Evolutionary conservation across 768 basidiomycete species (phyloP).

Genomic region (Lactifluus echinatus): DNA sequence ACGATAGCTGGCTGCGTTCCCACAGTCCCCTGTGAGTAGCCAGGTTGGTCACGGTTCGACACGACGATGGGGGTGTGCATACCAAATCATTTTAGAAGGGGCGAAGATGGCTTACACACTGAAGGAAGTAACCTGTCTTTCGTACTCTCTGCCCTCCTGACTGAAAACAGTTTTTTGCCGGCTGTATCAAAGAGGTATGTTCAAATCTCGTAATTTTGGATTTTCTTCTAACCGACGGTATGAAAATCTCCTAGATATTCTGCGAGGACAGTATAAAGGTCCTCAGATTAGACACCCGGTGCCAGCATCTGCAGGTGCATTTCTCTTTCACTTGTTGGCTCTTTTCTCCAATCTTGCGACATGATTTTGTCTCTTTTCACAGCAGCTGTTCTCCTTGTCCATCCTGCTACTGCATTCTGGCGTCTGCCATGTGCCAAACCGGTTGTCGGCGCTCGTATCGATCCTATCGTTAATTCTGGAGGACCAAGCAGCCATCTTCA

Average conservation of each 20-base stretch:
- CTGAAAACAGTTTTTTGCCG: background rate
- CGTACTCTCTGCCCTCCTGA: slow-evolving; percentile 2
- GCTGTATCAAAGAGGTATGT: slow-evolving; percentile 1
- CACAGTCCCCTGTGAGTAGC: background rate
- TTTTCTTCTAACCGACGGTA: slow-evolving; percentile 1
- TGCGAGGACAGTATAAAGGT: slow-evolving; percentile 7
- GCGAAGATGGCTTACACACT: slow-evolving; percentile 5
- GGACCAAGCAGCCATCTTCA: slow-evolving; percentile 9
- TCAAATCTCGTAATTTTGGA: background rate
- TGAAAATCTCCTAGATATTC: slow-evolving; percentile 5
- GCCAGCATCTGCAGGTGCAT: slow-evolving; percentile 6
- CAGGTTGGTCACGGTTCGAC: background rate
- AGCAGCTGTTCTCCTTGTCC: slow-evolving; percentile 2
- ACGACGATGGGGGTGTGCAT: background rate
- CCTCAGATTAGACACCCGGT: background rate
- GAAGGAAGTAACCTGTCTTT: background rate
- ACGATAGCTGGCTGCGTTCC: slow-evolving; percentile 6
- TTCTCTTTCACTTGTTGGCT: background rate
- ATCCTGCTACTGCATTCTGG: slow-evolving; percentile 11
- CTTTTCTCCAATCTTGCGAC: background rate
- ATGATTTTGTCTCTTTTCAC: slow-evolving; percentile 4
- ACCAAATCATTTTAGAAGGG: slow-evolving; percentile 2
- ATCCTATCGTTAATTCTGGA: slow-evolving; percentile 15
- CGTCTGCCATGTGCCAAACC: slow-evolving; percentile 13
- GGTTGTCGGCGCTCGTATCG: slow-evolving; percentile 9